Evolutionary conservation across 306 rosid genomes (phyloP), one percentile per base, ranked within the genome.

Genomic region (Albizia julibrissin): DNA sequence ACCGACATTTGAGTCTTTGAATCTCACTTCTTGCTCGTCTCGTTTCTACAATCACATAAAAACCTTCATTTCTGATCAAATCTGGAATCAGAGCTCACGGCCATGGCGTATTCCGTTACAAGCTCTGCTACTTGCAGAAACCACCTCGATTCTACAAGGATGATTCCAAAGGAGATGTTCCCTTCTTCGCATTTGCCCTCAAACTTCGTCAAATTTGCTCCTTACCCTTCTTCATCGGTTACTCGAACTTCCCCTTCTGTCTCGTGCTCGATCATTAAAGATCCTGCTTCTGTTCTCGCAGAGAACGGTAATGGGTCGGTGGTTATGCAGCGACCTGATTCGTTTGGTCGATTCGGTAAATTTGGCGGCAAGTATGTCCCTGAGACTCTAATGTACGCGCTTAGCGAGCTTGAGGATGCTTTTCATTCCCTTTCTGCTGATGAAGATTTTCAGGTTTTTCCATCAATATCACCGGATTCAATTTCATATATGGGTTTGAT

Each of bases 341-440:
- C 98, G 0, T 91, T 93, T 59, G 99, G 99, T 0, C 89, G 98
- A 29, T 95, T 91, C 78, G 99, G 99, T 0, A 90, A 84, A 68
- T 95, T 89, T 75, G 99, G 99, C 2, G 99, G 99, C 3, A 95
- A 95, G 61, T 95, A 95, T 59, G 99, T 95, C 27, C 99, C 99
- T 33, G 99, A 95, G 49, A 95, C 99, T 69, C 86, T 95, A 29
- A 95, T 95, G 98, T 74, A 92, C 26, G 99, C 98, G 0, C 98
- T 93, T 76, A 10, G 94, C 33, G 92, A 93, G 86, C 99, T 96
- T 66, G 98, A 93, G 80, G 62, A 91, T 31, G 93, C 99, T 1
- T 96, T 96, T 50, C 78, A 83, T 79, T 33, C 90, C 72, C 98
- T 96, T 71, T 77, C 97, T 4, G 77, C 84, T 1, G 94, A 95